Evolutionary conservation across 1,284 basidiomycete genomes (phyloP).

Genomic region (Dichomitus squalens): DNA sequence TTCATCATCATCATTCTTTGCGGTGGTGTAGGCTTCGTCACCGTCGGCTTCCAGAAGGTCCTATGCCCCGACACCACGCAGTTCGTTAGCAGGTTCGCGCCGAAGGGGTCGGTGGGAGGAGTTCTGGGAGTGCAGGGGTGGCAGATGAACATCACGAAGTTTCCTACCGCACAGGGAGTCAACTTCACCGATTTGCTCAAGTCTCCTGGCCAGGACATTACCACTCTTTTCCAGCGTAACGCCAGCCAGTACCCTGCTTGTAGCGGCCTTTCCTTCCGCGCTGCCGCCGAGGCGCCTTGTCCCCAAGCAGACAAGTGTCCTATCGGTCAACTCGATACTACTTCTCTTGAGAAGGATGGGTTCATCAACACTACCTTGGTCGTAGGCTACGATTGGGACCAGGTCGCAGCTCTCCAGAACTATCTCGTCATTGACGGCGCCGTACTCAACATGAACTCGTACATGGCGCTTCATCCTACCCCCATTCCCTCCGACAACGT

Average conservation of each 20-base stretch:
- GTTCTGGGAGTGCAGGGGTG: conserved; percentile 81
- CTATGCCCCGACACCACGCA: conserved; percentile 78
- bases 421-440: conserved; percentile 92
- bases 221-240: conserved; percentile 76
- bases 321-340: conserved; percentile 54
- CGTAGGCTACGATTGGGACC: conserved; percentile 89
- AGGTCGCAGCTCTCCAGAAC: conserved; percentile 67
- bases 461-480: conserved; percentile 75
- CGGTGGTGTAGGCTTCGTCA: conserved; percentile 85
- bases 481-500: conserved; percentile 77
- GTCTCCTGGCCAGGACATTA: conserved; percentile 84
- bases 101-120: conserved; percentile 57
- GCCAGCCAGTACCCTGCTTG: conserved; percentile 70
- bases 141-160: conserved; percentile 75
- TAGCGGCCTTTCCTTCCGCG: conserved; percentile 57
- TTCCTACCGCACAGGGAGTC: conserved; percentile 57
- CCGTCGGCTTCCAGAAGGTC: conserved; percentile 92
- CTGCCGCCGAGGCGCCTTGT: conserved; percentile 81
- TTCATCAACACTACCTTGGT: conserved; percentile 66
- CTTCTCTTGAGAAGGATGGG: conserved; percentile 62
- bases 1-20: conserved; percentile 84
- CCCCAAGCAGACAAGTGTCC: conserved; percentile 57
- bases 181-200: conserved; percentile 53
- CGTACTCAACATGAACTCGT: conserved; percentile 93
- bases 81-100: conserved; percentile 65